These are phyloP conservation scores for Rhizophagus prolifer DNA, from an alignment of 192 early-diverging fungal species.

Conservation along the genomic window DNA sequence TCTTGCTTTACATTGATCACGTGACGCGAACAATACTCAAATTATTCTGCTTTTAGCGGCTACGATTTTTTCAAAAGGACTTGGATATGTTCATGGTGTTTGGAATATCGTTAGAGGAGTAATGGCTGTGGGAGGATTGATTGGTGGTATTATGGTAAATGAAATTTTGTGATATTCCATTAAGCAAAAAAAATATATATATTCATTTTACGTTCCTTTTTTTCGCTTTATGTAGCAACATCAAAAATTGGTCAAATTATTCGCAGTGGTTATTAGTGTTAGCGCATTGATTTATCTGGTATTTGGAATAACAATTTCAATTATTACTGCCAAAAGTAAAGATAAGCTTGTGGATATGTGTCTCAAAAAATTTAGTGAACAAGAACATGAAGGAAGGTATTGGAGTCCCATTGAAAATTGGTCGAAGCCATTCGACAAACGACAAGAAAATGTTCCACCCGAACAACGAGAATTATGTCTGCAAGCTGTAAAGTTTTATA, in stretches of 20 bases:
- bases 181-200: not conserved
- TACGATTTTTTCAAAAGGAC: not conserved
- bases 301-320: not conserved
- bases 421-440: not conserved
- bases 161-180: not conserved
- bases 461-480: not conserved
- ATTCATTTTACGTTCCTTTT: not conserved
- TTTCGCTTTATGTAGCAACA: not conserved
- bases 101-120: conserved; percentile 8
- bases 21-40: not conserved
- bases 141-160: conserved; percentile 6
- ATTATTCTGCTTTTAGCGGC: not conserved
- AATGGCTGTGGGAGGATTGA: not conserved
- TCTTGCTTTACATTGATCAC: not conserved
- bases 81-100: conserved; percentile 5
- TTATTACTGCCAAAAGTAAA: not conserved
- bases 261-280: not conserved
- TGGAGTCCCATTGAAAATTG: not conserved
- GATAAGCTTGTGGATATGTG: not conserved
- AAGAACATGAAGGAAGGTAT: not conserved
- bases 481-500: not conserved
- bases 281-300: conserved; percentile 6
- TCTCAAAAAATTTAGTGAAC: not conserved
- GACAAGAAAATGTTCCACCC: not conserved
- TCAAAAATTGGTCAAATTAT: not conserved